phyloP scores from a whole-genome alignment of 352 stramenopile species.

The Phytopythium kandeliae region DNA sequence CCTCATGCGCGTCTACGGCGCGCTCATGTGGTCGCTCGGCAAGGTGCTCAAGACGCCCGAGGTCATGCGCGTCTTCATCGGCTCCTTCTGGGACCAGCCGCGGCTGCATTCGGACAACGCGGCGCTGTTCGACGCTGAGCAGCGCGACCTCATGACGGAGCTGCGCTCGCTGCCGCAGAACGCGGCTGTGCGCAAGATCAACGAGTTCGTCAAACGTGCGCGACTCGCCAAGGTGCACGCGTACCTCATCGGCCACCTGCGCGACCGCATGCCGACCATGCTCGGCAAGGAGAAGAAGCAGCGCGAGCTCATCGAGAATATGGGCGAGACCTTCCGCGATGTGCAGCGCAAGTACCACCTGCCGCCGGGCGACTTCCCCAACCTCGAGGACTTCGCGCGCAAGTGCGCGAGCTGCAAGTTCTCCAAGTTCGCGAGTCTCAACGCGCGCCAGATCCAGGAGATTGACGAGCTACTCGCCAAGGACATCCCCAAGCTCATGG shows the following conservation, averaged over 20 bases:
- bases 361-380: conserved; percentile 92
- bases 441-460: conserved; percentile 94
- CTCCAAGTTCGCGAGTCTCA: conserved; percentile 88
- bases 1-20: conserved; percentile 97
- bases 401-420: conserved; percentile 88
- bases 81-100: conserved; percentile 96
- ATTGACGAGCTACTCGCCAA: conserved; percentile 97
- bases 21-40: conserved; percentile 97
- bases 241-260: conserved; percentile 97
- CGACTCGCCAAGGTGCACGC: conserved; percentile 95
- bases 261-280: conserved; percentile 95
- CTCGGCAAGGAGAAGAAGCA: conserved; percentile 98
- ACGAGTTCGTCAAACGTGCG: conserved; percentile 95
- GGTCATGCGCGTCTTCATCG: conserved; percentile 97
- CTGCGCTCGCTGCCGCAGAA: conserved; percentile 94
- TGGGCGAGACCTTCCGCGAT: conserved; percentile 95
- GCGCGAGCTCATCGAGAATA: conserved; percentile 91
- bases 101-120: conserved; percentile 86
- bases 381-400: conserved; percentile 84
- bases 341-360: conserved; percentile 98
- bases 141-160: conserved; percentile 97
- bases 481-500: conserved; percentile 94
- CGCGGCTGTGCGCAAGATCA: conserved; percentile 92
- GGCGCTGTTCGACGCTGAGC: conserved; percentile 95
- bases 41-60: conserved; percentile 98